Conservation (phyloP, 495 filamentous ascomycete genomes). For the Aspergillus baeticus region DNA sequence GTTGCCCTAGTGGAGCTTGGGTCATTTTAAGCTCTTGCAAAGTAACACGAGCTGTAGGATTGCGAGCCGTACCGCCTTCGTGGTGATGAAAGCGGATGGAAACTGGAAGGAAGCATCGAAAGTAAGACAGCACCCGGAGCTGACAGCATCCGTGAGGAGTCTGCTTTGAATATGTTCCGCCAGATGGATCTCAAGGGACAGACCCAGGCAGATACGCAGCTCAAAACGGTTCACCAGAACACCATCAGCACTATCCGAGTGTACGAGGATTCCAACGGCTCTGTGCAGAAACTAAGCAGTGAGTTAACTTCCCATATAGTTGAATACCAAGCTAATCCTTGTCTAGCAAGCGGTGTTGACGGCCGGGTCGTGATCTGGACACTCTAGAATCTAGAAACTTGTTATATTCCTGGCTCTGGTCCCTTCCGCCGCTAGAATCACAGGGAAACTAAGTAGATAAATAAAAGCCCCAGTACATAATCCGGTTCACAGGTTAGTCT, state of each 20-base stretch:
- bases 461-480: too few species aligned
- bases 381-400: slow-evolving; percentile 15
- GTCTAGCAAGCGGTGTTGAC: slow-evolving; percentile 83
- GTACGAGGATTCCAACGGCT: slow-evolving; percentile 64
- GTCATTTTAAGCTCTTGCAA: not conserved
- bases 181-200: slow-evolving; percentile 99
- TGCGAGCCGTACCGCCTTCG: slow-evolving; percentile 91
- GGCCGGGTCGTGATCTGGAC: slow-evolving; percentile 88
- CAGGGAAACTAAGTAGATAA: not conserved
- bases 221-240: slow-evolving; percentile 97
- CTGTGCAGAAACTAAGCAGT: slow-evolving; percentile 84
- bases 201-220: slow-evolving; percentile 79
- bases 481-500: too few species aligned
- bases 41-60: slow-evolving; percentile 48
- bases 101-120: slow-evolving; percentile 80
- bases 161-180: slow-evolving; percentile 97
- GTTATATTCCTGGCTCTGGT: not conserved
- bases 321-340: slow-evolving; percentile 35
- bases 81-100: slow-evolving; percentile 83
- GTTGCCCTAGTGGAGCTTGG: slow-evolving; percentile 16
- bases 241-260: slow-evolving; percentile 81
- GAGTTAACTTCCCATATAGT: slow-evolving; percentile 41
- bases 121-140: slow-evolving; percentile 49
- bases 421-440: not conserved
- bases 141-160: slow-evolving; percentile 67